These are phyloP conservation scores for Schizonepeta tenuifolia DNA, from an alignment of 257 asterid genomes.

Conservation along the genomic window DNA sequence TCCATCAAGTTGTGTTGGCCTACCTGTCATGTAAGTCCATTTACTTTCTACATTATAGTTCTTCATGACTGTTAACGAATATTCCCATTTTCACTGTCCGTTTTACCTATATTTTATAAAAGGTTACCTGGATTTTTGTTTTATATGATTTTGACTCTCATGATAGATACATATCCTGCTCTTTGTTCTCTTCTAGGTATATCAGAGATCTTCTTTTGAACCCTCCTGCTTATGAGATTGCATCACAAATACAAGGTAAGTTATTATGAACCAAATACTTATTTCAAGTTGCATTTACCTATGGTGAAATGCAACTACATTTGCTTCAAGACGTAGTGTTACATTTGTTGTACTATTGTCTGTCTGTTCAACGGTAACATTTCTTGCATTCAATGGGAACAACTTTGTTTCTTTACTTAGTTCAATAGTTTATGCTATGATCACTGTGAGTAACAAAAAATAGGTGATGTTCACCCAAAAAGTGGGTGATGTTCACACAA, in stretches of 20 bases:
- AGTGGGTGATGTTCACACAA: too few relatives aligned
- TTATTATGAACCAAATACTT: background rate
- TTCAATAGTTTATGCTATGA: background rate
- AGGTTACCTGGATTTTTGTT: background rate
- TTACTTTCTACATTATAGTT: constrained; percentile 7
- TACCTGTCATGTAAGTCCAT: constrained; percentile 75
- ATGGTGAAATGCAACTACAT: constrained; percentile 12
- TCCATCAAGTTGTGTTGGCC: constrained; percentile 85
- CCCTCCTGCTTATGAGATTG: constrained; percentile 92
- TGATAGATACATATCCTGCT: constrained; percentile 19
- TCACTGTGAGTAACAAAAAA: background rate
- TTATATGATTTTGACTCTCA: constrained; percentile 14
- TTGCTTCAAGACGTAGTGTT: background rate
- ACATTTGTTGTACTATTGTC: background rate
- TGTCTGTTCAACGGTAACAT: background rate
- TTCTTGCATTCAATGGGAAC: background rate
- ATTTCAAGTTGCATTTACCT: background rate
- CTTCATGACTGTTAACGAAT: background rate
- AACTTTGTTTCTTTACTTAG: background rate
- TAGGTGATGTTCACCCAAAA: constrained; percentile 4
- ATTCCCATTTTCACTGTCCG: background rate
- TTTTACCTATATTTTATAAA: background rate
- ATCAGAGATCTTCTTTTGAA: constrained; percentile 89
- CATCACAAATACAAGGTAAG: constrained; percentile 78
- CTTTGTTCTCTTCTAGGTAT: constrained; percentile 58